Base-by-base conservation (phyloP, 768 basidiomycete species). In the Serendipita sp. region DNA sequence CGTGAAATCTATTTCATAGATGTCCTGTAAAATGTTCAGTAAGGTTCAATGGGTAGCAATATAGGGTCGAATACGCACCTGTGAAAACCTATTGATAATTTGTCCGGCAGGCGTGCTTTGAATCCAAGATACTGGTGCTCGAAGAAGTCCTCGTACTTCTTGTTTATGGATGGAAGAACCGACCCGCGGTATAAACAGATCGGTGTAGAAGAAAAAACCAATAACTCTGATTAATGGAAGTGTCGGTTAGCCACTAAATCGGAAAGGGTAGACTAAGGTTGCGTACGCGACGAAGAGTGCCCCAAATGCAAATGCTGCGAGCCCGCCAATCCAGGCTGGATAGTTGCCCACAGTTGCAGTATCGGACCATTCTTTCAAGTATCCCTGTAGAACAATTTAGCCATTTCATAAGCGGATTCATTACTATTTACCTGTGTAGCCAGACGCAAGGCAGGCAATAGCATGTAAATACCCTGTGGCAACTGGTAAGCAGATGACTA, bases 351-450 rank as follows among this genome's bases (percentile, higher is more conserved):
- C 44, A 34, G 36, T 35, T 32, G 48, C 58, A 16, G 63, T 44
- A 23, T 63, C 63, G 15, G 63, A 63, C 63, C 63, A 63, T 41
- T 44, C 38, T 36, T 63, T 63, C 35, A 63, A 41, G 34, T 44
- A 63, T 23, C 36, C 44, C 63, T 63, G 32, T 11, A 28, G 8
- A 60, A 41, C 13, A 8, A 38, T 7, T n/a, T 10, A 62, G 13
- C 1, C 5, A 7, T 41, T 13, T 8, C 36, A 8, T 32, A 10
- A 62, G 36, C 10, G 23, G 11, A 62, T n/a, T 23, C 58, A 32
- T 10, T 10, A 32, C 11, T 10, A 30, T 5, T 60, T n/a, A 60
- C 56, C 35, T 60, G 56, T n/a, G 16, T 60, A 28, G 56, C 56
- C 23, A 60, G 34, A 4, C 23, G 3, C 34, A 36, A 8, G 8